Conservation (phyloP, 345 rosid species). For the Passiflora organensis region DNA sequence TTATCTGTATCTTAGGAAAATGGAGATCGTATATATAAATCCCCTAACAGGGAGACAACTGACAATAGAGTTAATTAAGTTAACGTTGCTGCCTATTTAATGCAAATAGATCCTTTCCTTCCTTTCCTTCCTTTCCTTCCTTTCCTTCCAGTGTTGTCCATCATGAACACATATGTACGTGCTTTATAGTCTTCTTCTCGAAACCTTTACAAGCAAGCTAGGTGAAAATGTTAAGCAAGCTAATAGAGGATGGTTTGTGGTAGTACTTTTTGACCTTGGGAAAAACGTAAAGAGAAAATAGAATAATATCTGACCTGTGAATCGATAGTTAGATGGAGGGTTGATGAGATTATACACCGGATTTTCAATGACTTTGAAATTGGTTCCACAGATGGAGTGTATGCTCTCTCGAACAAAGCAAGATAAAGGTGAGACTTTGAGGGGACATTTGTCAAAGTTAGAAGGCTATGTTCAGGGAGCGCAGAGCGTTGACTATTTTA, state of each 20-base stretch:
- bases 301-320: constrained; percentile 32
- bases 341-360: constrained; percentile 34
- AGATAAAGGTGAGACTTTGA: too few relatives aligned
- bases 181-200: too few relatives aligned
- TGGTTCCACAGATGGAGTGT: constrained; percentile 10
- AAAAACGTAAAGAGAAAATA: too few relatives aligned
- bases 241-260: too few relatives aligned
- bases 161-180: too few relatives aligned
- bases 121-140: too few relatives aligned
- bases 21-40: constrained; percentile 18
- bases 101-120: too few relatives aligned
- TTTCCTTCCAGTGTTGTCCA: too few relatives aligned
- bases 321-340: constrained; percentile 45
- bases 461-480: background rate
- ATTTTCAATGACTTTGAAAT: constrained; percentile 38
- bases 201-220: too few relatives aligned
- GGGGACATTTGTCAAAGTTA: constrained; percentile 22
- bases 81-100: too few relatives aligned
- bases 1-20: constrained; percentile 6
- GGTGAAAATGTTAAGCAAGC: too few relatives aligned
- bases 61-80: background rate
- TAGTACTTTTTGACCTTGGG: too few relatives aligned
- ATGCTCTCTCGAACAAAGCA: background rate
- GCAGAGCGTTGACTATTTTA: constrained; percentile 29
- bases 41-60: constrained; percentile 26